Evolutionary conservation across 108 stramenopile species (phyloP), one percentile per base, ranked within the genome.

Genomic region (Bacterosira constricta): DNA sequence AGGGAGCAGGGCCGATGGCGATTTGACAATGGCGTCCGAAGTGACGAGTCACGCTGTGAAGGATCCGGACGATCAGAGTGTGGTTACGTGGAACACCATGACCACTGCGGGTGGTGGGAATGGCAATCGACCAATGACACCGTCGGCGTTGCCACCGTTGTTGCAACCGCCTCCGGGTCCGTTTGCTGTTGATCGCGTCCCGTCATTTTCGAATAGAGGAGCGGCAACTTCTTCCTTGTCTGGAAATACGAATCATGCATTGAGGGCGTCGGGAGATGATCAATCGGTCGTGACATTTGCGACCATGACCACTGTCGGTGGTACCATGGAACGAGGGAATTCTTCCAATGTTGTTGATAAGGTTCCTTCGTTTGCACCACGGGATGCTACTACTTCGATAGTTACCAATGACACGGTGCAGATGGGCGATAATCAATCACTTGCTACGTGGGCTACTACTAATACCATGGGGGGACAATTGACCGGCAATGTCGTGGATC

Each of bases 231-330:
- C 29, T 4, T 78, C 77, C n/a, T 38, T 70, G 44, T 78, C 77
- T 15, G 69, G 63, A 34, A 42, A 26, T 13, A 78, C 77, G 4
- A 65, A 65, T 37, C 53, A 63, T 30, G 77, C 77, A 6, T 51
- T 78, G 10, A 63, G 77, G 26, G 69, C 49, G 12, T 29, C 32
- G 34, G 53, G 53, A 26, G 77, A 78, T 42, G 77, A 78, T 66
- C 77, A 78, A 63, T 80, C 79, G 11, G 60, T 80, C 6, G 72
- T 80, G 7, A 80, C 79, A 6, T 80, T 80, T 75, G 73, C 79
- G 5, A 80, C 79, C 9, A 55, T 59, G 42, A 80, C 73, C 7
- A 75, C 79, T 23, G 56, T 52, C 34, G 71, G 62, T 6, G 17
- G 15, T 54, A 32, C 32, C 21, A 54, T 54, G 53, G 69, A 65